These are phyloP conservation scores for Ophiocordyceps robertsii DNA, from an alignment of 2,329 filamentous ascomycete genomes.

Conservation along the genomic window DNA sequence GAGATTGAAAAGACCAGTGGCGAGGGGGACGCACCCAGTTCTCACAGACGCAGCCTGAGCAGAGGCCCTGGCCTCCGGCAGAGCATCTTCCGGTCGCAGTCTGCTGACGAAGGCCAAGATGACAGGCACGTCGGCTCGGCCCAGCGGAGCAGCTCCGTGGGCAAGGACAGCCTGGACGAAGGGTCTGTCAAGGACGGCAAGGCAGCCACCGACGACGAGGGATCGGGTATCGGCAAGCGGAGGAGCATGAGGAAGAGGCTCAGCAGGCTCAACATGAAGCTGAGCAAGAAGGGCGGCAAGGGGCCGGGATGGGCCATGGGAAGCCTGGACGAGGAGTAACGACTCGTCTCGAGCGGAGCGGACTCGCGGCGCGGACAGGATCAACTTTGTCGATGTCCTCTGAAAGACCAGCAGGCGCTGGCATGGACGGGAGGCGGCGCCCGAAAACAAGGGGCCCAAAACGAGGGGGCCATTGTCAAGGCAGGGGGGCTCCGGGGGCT, in stretches of 20 bases:
- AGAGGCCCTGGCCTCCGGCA: slow-evolving; percentile 17
- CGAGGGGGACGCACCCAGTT: slow-evolving; percentile 19
- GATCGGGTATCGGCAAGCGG: slow-evolving; percentile 27
- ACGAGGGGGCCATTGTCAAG: too few species aligned
- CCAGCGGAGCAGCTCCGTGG: slow-evolving; percentile 9
- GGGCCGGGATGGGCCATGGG: slow-evolving; percentile 32
- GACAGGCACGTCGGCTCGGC: slow-evolving; percentile 5
- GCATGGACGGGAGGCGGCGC: too few species aligned
- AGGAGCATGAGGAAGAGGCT: slow-evolving; percentile 64
- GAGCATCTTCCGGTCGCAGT: slow-evolving; percentile 31
- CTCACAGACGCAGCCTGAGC: slow-evolving; percentile 14
- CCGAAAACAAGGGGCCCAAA: too few species aligned
- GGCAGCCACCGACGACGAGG: slow-evolving; percentile 13
- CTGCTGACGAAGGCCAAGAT: slow-evolving; percentile 13
- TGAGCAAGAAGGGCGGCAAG: slow-evolving; percentile 56
- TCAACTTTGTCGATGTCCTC: too few species aligned
- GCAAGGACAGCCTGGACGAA: slow-evolving; percentile 16
- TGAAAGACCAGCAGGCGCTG: too few species aligned
- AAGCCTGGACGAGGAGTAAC: slow-evolving; percentile 41
- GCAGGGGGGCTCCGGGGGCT: too few species aligned
- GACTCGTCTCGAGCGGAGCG: not conserved
- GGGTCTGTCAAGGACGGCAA: slow-evolving; percentile 10
- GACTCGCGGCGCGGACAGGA: too few species aligned
- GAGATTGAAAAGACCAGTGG: slow-evolving; percentile 16
- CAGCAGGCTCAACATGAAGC: slow-evolving; percentile 62